Evolutionary conservation across 2,329 filamentous ascomycete species (phyloP).

Genomic region (Leptographium procerum): DNA sequence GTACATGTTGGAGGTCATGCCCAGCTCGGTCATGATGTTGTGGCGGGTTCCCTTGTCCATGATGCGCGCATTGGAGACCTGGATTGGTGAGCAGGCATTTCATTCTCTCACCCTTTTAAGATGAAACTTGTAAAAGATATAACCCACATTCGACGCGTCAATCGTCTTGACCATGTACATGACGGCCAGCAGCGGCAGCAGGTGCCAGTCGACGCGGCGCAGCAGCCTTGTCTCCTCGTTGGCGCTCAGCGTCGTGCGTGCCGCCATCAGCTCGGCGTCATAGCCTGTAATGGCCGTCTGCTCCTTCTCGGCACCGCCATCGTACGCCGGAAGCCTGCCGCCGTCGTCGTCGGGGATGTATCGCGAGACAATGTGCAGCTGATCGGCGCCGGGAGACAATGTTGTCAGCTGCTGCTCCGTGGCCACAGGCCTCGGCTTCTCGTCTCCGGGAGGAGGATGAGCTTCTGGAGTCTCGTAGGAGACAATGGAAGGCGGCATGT

Average conservation of each 20-base stretch:
- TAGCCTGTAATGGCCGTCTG: slow-evolving; percentile 6
- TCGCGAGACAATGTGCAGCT: too few species aligned
- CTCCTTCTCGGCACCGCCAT: not conserved
- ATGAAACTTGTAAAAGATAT: too few species aligned
- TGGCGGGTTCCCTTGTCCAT: slow-evolving; percentile 28
- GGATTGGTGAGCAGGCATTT: not conserved
- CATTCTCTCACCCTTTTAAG: too few species aligned
- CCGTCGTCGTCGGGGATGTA: too few species aligned
- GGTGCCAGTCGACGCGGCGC: slow-evolving; percentile 9
- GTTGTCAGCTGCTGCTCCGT: not conserved
- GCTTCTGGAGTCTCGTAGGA: too few species aligned
- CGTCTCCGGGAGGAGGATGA: too few species aligned
- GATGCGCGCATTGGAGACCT: slow-evolving; percentile 28
- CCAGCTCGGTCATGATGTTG: slow-evolving; percentile 30
- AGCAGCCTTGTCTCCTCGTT: slow-evolving; percentile 11
- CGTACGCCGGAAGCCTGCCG: not conserved
- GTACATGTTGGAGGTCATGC: slow-evolving; percentile 28
- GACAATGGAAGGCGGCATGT: not conserved
- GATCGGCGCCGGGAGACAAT: too few species aligned
- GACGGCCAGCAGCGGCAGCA: slow-evolving; percentile 9
- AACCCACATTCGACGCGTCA: slow-evolving; percentile 5
- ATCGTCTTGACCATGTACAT: slow-evolving; percentile 13
- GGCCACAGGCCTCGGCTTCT: not conserved
- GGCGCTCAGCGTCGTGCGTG: slow-evolving; percentile 3
- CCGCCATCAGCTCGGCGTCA: slow-evolving; percentile 6